Percentiles rank a stretch among this genome's conserved stretches.
Conservation (phyloP, 2,329 filamentous ascomycete genomes). For the Exutisphaerella laricina region DNA sequence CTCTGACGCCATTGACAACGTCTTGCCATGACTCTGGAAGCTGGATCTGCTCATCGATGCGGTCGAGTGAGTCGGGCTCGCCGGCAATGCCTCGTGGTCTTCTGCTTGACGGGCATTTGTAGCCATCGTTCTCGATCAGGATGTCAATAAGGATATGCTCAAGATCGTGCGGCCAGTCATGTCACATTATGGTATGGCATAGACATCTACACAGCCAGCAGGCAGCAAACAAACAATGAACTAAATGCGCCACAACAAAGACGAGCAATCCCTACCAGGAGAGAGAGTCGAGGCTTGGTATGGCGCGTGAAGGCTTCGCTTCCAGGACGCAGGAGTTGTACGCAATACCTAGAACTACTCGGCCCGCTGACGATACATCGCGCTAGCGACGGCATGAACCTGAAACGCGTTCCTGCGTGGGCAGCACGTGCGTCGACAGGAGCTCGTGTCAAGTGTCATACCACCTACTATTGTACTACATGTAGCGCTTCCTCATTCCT, state of each 20-base stretch:
- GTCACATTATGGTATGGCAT: neutral
- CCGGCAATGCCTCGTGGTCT: conserved; percentile 12
- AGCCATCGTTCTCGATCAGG: conserved; percentile 10
- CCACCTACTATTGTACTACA: too few species aligned
- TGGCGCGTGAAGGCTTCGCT: too few species aligned
- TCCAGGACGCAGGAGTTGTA: too few species aligned
- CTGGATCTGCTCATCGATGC: conserved; percentile 17
- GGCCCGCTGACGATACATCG: too few species aligned
- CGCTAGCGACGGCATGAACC: too few species aligned
- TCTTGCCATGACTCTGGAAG: conserved; percentile 28
- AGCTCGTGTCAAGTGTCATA: too few species aligned
- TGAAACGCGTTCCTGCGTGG: too few species aligned
- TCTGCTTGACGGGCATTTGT: conserved; percentile 7
- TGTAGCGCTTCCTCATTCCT: too few species aligned
- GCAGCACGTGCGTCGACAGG: too few species aligned
- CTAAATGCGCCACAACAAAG: neutral
- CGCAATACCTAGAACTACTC: too few species aligned
- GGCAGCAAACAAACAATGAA: neutral
- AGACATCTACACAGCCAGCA: neutral
- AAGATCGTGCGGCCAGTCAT: neutral
- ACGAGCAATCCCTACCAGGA: neutral
- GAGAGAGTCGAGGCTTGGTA: neutral
- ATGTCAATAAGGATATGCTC: conserved; percentile 10
- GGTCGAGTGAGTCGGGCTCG: conserved; percentile 15
- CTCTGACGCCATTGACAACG: conserved; percentile 25